These are phyloP conservation scores for Ceratocystis diversiconidia DNA, from an alignment of 2,329 filamentous ascomycete species.

Conservation along the genomic window DNA sequence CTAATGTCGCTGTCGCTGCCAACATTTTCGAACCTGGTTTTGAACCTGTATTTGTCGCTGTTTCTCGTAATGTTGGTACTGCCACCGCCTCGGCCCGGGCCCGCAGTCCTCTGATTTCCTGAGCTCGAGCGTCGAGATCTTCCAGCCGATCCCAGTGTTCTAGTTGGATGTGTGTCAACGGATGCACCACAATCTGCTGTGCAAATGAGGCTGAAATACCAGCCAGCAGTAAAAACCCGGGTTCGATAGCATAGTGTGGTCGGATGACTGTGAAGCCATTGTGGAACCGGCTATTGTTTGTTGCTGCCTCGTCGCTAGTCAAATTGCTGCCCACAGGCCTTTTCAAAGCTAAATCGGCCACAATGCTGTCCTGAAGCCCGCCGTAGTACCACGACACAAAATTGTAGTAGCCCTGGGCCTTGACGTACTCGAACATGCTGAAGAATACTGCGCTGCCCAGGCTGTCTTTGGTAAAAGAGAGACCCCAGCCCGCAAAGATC, in stretches of 20 bases:
- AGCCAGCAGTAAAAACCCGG: conserved; percentile 53
- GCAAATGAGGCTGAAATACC: conserved; percentile 54
- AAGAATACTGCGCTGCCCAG: conserved; percentile 60
- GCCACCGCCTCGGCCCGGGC: conserved; percentile 22
- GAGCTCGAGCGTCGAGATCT: conserved; percentile 48
- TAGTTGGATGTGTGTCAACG: conserved; percentile 54
- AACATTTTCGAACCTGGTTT: not conserved
- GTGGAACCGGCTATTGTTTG: not conserved
- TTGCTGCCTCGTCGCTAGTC: conserved; percentile 26
- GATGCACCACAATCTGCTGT: conserved; percentile 58
- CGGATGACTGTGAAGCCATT: conserved; percentile 38
- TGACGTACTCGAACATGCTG: conserved; percentile 60
- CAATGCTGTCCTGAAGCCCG: conserved; percentile 36
- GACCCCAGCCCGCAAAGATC: conserved; percentile 58
- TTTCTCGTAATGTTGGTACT: conserved; percentile 21
- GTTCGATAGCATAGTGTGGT: conserved; percentile 63
- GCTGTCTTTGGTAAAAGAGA: conserved; percentile 56
- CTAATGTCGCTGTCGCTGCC: conserved; percentile 18
- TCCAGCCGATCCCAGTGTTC: conserved; percentile 61
- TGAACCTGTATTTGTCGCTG: conserved; percentile 21
- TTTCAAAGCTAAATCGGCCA: conserved; percentile 26
- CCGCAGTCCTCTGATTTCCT: conserved; percentile 19
- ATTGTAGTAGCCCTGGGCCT: conserved; percentile 55
- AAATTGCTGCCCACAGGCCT: conserved; percentile 22
- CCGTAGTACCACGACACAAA: conserved; percentile 61